These are phyloP conservation scores for Sindora glabra DNA, from an alignment of 306 rosid species.

Conservation along the genomic window DNA sequence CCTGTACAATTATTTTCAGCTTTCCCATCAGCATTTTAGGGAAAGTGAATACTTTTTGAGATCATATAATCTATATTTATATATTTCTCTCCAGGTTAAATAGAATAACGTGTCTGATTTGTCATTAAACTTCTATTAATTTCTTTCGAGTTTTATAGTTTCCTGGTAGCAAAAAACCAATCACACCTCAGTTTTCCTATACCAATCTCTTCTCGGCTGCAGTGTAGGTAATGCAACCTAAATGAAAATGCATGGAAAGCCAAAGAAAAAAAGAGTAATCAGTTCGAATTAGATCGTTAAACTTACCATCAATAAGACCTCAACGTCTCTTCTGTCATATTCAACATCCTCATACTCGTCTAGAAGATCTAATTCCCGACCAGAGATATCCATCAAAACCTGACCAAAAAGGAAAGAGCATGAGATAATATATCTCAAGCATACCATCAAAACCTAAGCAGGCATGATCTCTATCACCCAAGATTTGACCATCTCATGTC, in stretches of 20 bases:
- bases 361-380: constrained; percentile 49
- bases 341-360: constrained; percentile 81
- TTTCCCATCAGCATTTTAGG: neutral
- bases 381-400: constrained; percentile 69
- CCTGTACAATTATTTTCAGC: constrained; percentile 34
- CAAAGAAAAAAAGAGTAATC: too few species aligned
- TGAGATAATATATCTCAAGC: too few species aligned
- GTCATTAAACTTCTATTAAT: too few species aligned
- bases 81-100: neutral
- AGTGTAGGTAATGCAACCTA: too few species aligned
- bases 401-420: constrained; percentile 17
- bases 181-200: too few species aligned
- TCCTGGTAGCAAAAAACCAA: too few species aligned
- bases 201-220: too few species aligned
- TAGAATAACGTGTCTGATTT: neutral
- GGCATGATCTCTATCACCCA: neutral
- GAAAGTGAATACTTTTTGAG: neutral
- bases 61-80: neutral
- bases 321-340: constrained; percentile 45
- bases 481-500: neutral
- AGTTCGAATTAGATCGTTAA: neutral
- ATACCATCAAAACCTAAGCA: constrained; percentile 60
- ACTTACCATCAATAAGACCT: neutral
- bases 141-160: too few species aligned
- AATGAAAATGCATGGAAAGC: too few species aligned